phyloP scores from a whole-genome alignment of 2,329 filamentous ascomycete species.

The Cytospora piceae region DNA sequence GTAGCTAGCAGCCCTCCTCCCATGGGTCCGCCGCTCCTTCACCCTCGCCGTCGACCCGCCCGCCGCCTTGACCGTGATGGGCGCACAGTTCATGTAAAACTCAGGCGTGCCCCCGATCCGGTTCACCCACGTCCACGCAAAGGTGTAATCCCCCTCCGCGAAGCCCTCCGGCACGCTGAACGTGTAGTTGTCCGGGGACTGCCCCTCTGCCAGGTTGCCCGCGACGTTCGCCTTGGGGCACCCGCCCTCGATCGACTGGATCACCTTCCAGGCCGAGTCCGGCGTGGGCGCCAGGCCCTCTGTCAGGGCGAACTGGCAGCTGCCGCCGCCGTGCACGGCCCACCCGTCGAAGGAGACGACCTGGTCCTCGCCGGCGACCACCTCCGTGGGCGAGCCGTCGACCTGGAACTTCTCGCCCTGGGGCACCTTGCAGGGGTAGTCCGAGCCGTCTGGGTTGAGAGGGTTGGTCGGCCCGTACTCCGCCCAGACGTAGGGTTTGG shows the following conservation, averaged over 20 bases:
- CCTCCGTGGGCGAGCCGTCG: conserved; percentile 50
- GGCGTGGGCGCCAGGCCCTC: conserved; percentile 58
- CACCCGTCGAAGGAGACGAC: conserved; percentile 58
- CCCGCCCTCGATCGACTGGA: conserved; percentile 71
- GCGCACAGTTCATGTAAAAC: conserved; percentile 78
- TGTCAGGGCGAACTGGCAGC: conserved; percentile 73
- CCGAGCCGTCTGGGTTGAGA: conserved; percentile 54
- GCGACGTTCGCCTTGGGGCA: conserved; percentile 59
- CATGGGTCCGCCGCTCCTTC: conserved; percentile 25
- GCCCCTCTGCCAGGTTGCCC: conserved; percentile 52
- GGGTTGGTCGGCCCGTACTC: conserved; percentile 58
- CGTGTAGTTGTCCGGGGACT: conserved; percentile 52
- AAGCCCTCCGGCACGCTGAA: conserved; percentile 64
- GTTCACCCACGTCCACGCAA: conserved; percentile 80
- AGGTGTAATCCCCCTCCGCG: conserved; percentile 64
- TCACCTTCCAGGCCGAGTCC: conserved; percentile 67
- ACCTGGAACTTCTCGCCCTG: conserved; percentile 43
- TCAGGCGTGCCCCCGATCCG: conserved; percentile 69
- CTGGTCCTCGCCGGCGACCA: conserved; percentile 60
- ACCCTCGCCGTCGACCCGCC: conserved; percentile 30
- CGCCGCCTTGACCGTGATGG: conserved; percentile 55
- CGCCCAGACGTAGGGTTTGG: conserved; percentile 54
- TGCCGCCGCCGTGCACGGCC: conserved; percentile 73
- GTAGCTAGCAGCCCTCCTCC: conserved; percentile 43
- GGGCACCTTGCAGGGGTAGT: conserved; percentile 73